phyloP scores from a whole-genome alignment of 2,329 filamentous ascomycete species.

The Hypocreales sp. region DNA sequence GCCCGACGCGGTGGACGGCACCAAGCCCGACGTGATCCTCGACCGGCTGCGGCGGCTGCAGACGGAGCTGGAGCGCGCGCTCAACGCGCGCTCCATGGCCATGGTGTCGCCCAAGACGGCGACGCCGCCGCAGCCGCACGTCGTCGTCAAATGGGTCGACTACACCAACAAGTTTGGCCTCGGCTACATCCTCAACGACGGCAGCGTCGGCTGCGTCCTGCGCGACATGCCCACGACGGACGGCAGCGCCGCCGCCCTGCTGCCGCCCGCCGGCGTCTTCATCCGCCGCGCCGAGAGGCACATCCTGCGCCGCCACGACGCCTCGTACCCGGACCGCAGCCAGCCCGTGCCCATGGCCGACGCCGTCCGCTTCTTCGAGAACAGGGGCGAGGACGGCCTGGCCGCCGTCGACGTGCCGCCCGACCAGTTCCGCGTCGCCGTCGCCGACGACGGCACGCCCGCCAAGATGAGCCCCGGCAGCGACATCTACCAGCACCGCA shows the following conservation, averaged over 20 bases:
- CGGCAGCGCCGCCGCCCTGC: constrained; percentile 30
- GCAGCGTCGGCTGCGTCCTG: constrained; percentile 59
- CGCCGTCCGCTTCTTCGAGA: constrained; percentile 58
- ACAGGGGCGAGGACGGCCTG: constrained; percentile 48
- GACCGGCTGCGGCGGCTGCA: constrained; percentile 40
- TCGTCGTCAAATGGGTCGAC: constrained; percentile 72
- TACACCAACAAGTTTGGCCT: constrained; percentile 79
- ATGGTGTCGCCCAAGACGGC: constrained; percentile 39
- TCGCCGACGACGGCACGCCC: constrained; percentile 42
- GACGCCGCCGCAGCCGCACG: constrained; percentile 40
- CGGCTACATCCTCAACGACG: constrained; percentile 71
- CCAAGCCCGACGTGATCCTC: constrained; percentile 42
- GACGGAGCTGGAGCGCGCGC: constrained; percentile 42
- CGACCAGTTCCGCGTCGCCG: constrained; percentile 39
- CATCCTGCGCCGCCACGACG: constrained; percentile 44
- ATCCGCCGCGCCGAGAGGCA: constrained; percentile 58
- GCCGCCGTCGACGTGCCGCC: constrained; percentile 48
- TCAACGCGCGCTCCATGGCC: constrained; percentile 48
- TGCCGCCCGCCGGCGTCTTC: constrained; percentile 57
- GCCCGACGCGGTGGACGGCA: constrained; percentile 31
- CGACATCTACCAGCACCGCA: constrained; percentile 48
- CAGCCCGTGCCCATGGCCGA: constrained; percentile 50
- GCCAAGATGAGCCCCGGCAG: constrained; percentile 46
- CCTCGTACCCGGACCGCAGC: constrained; percentile 37
- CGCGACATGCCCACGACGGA: constrained; percentile 37